Base-by-base conservation (phyloP, 495 filamentous ascomycete genomes). In the Penicillium cosmopolitanum region DNA sequence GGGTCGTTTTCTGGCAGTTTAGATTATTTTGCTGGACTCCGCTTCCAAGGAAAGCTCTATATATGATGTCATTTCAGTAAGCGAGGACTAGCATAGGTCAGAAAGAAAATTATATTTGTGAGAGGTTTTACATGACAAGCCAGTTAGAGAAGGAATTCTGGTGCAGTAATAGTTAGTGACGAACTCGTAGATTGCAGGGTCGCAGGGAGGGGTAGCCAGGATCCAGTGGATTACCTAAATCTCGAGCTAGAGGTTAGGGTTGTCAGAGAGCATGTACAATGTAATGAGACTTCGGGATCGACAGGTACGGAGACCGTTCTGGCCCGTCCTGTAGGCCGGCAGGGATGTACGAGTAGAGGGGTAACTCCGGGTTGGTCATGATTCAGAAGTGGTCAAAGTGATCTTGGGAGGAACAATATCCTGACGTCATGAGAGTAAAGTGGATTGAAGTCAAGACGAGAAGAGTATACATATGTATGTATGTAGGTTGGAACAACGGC, bases 201-300 rank as follows among this genome's bases (percentile, higher is more conserved):
- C 13, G 7, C 21, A 55, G 40, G n/a, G n/a, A 47, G 57, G 50
- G 50, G 57, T n/a, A 51, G 40, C 36, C 42, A 6, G 19, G 33
- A 50, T 60, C 51, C 16, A 35, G 31, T 25, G 43, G 51, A 38
- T 44, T 44, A 44, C 23, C 19, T 46, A 11, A n/a, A 46, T 43
- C 50, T 21, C 5, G 47, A 52, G 38, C 58, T 61, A 61, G 58
- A 61, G 52, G 47, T 35, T 56, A 56, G 58, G 58, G 57, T 57
- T 56, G 12, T 48, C 7, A 28, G 11, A 23, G 5, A 48, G 7
- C 46, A 48, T 47, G 44, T 21, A 21, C n/a, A n/a, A n/a, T 21
- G 19, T 16, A 47, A 13, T 23, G 44, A 25, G 25, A 34, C 16
- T 15, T 18, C 40, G 28, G 43, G 56, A 58, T 58, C 56, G 50